Conservation (phyloP, 495 filamentous ascomycete species). For the Margaritispora aquatica region DNA sequence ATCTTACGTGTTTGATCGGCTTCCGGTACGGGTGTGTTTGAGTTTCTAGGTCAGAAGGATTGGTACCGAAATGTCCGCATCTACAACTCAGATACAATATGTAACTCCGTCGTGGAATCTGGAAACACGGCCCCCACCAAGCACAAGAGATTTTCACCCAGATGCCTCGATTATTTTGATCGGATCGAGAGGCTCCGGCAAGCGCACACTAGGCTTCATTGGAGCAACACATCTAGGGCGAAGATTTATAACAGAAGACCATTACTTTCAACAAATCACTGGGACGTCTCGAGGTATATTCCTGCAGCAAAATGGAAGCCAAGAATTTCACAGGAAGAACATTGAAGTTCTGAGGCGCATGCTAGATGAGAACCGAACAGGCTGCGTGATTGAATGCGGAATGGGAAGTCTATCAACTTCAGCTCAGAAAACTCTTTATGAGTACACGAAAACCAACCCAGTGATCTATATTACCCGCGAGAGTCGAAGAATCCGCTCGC, state of each 20-base stretch:
- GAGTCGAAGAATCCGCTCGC: slow-evolving; percentile 54
- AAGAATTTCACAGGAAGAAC: slow-evolving; percentile 55
- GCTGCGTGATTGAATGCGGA: slow-evolving; percentile 69
- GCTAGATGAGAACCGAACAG: slow-evolving; percentile 54
- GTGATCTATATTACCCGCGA: slow-evolving; percentile 71
- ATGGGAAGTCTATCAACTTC: slow-evolving; percentile 51
- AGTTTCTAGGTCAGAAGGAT: neutral
- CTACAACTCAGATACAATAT: slow-evolving; percentile 14
- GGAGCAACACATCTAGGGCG: slow-evolving; percentile 65
- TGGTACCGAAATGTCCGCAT: neutral
- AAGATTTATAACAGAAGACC: slow-evolving; percentile 65
- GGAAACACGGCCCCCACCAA: slow-evolving; percentile 14
- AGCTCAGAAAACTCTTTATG: slow-evolving; percentile 50
- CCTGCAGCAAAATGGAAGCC: slow-evolving; percentile 51
- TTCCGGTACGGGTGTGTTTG: too few species aligned
- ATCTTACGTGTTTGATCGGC: neutral
- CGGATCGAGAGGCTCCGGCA: slow-evolving; percentile 69
- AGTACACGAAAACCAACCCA: slow-evolving; percentile 57
- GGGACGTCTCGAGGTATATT: slow-evolving; percentile 56
- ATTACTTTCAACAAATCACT: slow-evolving; percentile 60
- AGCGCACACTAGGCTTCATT: slow-evolving; percentile 71
- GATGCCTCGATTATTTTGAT: slow-evolving; percentile 69
- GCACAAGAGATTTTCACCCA: slow-evolving; percentile 39
- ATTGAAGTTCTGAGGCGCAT: slow-evolving; percentile 57
- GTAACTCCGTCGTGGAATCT: slow-evolving; percentile 8